phyloP scores from a whole-genome alignment of 2,329 filamentous ascomycete genomes.

The Ampelomyces quisqualis region DNA sequence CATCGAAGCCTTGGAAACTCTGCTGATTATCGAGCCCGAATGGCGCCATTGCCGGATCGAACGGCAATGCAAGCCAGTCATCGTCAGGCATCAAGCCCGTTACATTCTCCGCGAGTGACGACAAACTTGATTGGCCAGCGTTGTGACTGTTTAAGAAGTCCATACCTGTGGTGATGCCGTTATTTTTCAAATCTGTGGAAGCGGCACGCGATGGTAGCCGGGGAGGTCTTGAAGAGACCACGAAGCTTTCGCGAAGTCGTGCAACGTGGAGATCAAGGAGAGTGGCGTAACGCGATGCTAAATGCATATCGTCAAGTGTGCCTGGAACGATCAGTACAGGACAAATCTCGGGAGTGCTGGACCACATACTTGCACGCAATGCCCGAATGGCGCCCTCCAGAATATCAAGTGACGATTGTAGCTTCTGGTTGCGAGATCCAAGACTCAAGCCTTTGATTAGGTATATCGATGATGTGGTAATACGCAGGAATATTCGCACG shows the following conservation, averaged over 20 bases:
- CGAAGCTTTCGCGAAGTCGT: slow-evolving; percentile 40
- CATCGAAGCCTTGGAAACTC: slow-evolving; percentile 42
- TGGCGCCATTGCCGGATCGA: slow-evolving; percentile 44
- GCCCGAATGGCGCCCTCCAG: slow-evolving; percentile 53
- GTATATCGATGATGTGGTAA: slow-evolving; percentile 58
- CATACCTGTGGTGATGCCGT: slow-evolving; percentile 34
- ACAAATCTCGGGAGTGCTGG: background rate
- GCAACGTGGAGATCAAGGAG: slow-evolving; percentile 49
- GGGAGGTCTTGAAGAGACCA: slow-evolving; percentile 41
- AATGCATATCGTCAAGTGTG: slow-evolving; percentile 54
- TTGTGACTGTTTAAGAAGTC: slow-evolving; percentile 42
- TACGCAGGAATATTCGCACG: slow-evolving; percentile 55
- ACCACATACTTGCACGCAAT: slow-evolving; percentile 45
- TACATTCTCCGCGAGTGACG: slow-evolving; percentile 38
- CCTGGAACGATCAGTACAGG: slow-evolving; percentile 23
- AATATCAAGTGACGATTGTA: slow-evolving; percentile 52
- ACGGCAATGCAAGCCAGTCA: slow-evolving; percentile 43
- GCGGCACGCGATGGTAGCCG: slow-evolving; percentile 35
- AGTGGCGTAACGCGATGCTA: slow-evolving; percentile 54
- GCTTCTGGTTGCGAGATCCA: slow-evolving; percentile 52
- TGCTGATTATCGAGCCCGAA: slow-evolving; percentile 40
- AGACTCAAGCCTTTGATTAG: slow-evolving; percentile 55
- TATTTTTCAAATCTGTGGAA: slow-evolving; percentile 31
- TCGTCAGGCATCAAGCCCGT: slow-evolving; percentile 41
- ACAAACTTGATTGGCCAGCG: slow-evolving; percentile 39